phyloP scores from a whole-genome alignment of 345 rosid species.

The Ceriops tagal region DNA sequence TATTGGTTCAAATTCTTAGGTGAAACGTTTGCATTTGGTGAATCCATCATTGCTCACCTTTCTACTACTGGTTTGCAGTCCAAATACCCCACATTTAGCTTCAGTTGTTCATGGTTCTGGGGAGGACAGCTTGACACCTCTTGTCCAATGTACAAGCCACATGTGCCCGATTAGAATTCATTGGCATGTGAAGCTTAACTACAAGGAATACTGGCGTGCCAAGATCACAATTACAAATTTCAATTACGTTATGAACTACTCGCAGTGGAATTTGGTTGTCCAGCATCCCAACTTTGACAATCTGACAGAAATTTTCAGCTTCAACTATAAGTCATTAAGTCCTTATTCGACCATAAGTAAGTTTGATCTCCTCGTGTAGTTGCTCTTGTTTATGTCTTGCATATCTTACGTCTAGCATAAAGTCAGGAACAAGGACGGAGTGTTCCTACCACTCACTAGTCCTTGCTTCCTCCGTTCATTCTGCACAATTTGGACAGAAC shows the following conservation, averaged over 20 bases:
- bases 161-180: slow-evolving; percentile 94
- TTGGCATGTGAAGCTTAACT: slow-evolving; percentile 90
- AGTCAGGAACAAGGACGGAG: too few relatives aligned
- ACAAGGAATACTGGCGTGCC: slow-evolving; percentile 83
- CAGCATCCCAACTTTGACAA: slow-evolving; percentile 92
- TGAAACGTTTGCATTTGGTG: background rate
- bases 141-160: slow-evolving; percentile 69
- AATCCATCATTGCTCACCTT: background rate
- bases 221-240: slow-evolving; percentile 77
- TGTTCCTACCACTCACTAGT: too few relatives aligned
- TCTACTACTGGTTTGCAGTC: slow-evolving; percentile 40
- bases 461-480: too few relatives aligned
- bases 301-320: slow-evolving; percentile 69
- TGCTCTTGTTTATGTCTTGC: background rate
- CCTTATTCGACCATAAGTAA: slow-evolving; percentile 68
- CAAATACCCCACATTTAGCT: slow-evolving; percentile 53
- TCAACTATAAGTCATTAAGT: slow-evolving; percentile 54
- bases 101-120: slow-evolving; percentile 48
- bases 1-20: background rate
- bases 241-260: slow-evolving; percentile 76
- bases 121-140: slow-evolving; percentile 45
- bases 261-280: slow-evolving; percentile 76
- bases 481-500: too few relatives aligned
- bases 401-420: too few relatives aligned
- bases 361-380: slow-evolving; percentile 17